phyloP scores from a whole-genome alignment of 352 stramenopile species.

The Phytophthora ramorum region DNA sequence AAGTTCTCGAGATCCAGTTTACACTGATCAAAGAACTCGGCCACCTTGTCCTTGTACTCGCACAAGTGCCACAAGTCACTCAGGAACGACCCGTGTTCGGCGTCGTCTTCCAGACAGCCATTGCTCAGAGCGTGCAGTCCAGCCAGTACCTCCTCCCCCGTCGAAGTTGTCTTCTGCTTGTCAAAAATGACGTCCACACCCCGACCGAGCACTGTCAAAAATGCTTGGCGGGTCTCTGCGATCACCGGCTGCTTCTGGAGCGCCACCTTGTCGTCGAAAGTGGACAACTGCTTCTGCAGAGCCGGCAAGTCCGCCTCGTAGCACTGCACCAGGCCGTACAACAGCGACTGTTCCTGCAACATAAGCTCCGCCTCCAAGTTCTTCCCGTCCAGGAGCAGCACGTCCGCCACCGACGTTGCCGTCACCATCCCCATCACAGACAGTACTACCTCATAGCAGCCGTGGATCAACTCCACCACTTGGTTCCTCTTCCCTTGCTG shows the following conservation, averaged over 20 bases:
- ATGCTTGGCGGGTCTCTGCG: slow-evolving; percentile 48
- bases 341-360: slow-evolving; percentile 42
- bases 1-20: slow-evolving; percentile 66
- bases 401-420: slow-evolving; percentile 14
- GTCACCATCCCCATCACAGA: slow-evolving; percentile 41
- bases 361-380: slow-evolving; percentile 35
- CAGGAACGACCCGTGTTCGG: slow-evolving; percentile 72
- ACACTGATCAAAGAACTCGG: slow-evolving; percentile 55
- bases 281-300: slow-evolving; percentile 53
- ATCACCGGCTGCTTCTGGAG: slow-evolving; percentile 45
- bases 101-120: slow-evolving; percentile 51
- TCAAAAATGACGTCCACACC: slow-evolving; percentile 49
- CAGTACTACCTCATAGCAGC: slow-evolving; percentile 53
- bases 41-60: slow-evolving; percentile 67
- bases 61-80: slow-evolving; percentile 78
- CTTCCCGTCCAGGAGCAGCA: slow-evolving; percentile 47
- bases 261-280: slow-evolving; percentile 46
- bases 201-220: slow-evolving; percentile 45
- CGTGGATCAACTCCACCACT: slow-evolving; percentile 51
- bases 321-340: slow-evolving; percentile 55
- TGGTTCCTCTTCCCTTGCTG: slow-evolving; percentile 37
- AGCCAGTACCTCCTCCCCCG: slow-evolving; percentile 57
- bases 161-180: slow-evolving; percentile 21
- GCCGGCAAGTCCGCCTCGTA: slow-evolving; percentile 65
- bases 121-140: slow-evolving; percentile 72